Evolutionary conservation across 1,284 basidiomycete genomes (phyloP).

Genomic region (Violaceomyces palustris): DNA sequence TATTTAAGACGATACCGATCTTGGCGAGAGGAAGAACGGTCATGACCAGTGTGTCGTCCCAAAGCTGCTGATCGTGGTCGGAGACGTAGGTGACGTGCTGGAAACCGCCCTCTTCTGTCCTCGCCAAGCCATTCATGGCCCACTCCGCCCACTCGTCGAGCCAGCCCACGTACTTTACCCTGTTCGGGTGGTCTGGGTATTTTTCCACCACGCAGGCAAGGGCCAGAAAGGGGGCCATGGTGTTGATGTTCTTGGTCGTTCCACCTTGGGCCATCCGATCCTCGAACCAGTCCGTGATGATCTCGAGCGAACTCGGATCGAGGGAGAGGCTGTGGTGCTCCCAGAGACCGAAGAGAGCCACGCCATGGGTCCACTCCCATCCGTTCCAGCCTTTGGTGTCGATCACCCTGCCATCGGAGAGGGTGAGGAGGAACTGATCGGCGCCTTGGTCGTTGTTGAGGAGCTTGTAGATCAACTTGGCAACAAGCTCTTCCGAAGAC

Average conservation of each 20-base stretch:
- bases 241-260: conserved; percentile 67
- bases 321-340: conserved; percentile 57
- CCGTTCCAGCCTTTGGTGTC: conserved; percentile 66
- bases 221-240: conserved; percentile 63
- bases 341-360: conserved; percentile 35
- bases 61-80: conserved; percentile 61
- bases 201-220: conserved; percentile 60
- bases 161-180: conserved; percentile 56
- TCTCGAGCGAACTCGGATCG: conserved; percentile 56
- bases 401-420: conserved; percentile 61
- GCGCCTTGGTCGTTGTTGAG: conserved; percentile 61
- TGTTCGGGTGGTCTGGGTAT: conserved; percentile 50
- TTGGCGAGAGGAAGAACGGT: conserved; percentile 61
- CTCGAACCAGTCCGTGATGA: conserved; percentile 61
- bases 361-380: conserved; percentile 67
- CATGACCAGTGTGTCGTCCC: conserved; percentile 69
- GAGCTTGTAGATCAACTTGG: conserved; percentile 24
- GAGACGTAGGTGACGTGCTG: conserved; percentile 63
- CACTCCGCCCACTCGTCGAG: conserved; percentile 65
- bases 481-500: conserved; percentile 6
- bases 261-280: conserved; percentile 59
- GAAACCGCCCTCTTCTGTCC: conserved; percentile 61
- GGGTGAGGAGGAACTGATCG: conserved; percentile 60
- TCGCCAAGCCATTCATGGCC: conserved; percentile 62
- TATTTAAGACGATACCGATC: conserved; percentile 61